These are phyloP conservation scores for Psophocarpus tetragonolobus DNA, from an alignment of 306 rosid genomes.

Conservation along the genomic window DNA sequence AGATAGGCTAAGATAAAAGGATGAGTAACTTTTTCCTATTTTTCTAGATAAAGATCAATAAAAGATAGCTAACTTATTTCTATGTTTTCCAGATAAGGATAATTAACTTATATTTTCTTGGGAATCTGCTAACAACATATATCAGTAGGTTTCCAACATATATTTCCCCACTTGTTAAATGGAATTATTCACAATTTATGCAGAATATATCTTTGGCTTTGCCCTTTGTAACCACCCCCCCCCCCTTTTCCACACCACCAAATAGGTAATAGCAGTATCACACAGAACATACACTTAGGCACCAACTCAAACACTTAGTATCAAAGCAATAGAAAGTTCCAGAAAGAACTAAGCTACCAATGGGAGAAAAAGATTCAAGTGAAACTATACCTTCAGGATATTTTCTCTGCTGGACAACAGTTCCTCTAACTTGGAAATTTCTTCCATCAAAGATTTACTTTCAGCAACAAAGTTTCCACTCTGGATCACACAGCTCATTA, in stretches of 20 bases:
- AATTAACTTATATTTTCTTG: too few species aligned
- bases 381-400: slow-evolving; percentile 69
- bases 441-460: slow-evolving; percentile 67
- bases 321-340: neutral
- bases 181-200: neutral
- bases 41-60: too few species aligned
- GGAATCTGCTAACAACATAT: too few species aligned
- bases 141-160: neutral
- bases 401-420: slow-evolving; percentile 76
- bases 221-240: neutral
- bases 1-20: too few species aligned
- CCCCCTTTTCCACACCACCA: neutral
- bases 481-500: slow-evolving; percentile 49
- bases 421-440: slow-evolving; percentile 81
- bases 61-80: too few species aligned
- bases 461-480: slow-evolving; percentile 73
- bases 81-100: too few species aligned
- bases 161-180: neutral
- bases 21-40: too few species aligned
- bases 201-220: neutral
- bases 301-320: neutral
- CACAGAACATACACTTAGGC: neutral
- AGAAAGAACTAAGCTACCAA: slow-evolving; percentile 15
- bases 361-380: neutral
- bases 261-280: neutral